These are phyloP conservation scores for Wickerhamiella brachini DNA, from an alignment of 805 yeast species.

Conservation along the genomic window DNA sequence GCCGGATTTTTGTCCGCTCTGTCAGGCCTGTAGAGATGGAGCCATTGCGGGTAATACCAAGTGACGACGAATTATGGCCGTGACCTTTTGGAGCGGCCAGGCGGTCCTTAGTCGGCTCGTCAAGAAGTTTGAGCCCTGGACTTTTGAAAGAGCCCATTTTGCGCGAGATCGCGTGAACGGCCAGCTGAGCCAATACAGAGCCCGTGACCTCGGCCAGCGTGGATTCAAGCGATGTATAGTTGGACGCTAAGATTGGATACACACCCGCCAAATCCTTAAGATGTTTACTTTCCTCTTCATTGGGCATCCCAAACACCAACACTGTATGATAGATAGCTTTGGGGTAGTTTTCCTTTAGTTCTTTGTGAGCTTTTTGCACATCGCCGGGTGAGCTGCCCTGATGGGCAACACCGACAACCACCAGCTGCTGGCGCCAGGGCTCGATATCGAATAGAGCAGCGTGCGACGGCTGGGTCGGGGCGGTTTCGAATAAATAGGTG, in stretches of 20 bases:
- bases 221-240: constrained; percentile 37
- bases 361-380: constrained; percentile 19
- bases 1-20: constrained; percentile 31
- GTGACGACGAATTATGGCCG: not conserved
- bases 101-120: constrained; percentile 7
- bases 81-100: constrained; percentile 7
- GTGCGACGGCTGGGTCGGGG: constrained; percentile 39
- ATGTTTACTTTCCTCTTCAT: not conserved
- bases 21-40: constrained; percentile 23
- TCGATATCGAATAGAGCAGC: constrained; percentile 74
- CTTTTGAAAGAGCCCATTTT: constrained; percentile 71
- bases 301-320: constrained; percentile 35
- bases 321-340: constrained; percentile 40
- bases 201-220: constrained; percentile 59
- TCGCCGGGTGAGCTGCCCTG: constrained; percentile 14
- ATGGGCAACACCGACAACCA: constrained; percentile 32
- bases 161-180: constrained; percentile 53
- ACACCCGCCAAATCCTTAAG: not conserved
- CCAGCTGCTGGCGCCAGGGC: constrained; percentile 66
- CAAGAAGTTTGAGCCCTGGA: constrained; percentile 35
- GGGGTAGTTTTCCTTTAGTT: constrained; percentile 36
- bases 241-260: constrained; percentile 18
- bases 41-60: constrained; percentile 13
- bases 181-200: constrained; percentile 47
- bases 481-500: constrained; percentile 39